Evolutionary conservation across 2,329 filamentous ascomycete genomes (phyloP), one percentile per base, ranked within the genome.

Genomic region (Tolypocladium tropicale): DNA sequence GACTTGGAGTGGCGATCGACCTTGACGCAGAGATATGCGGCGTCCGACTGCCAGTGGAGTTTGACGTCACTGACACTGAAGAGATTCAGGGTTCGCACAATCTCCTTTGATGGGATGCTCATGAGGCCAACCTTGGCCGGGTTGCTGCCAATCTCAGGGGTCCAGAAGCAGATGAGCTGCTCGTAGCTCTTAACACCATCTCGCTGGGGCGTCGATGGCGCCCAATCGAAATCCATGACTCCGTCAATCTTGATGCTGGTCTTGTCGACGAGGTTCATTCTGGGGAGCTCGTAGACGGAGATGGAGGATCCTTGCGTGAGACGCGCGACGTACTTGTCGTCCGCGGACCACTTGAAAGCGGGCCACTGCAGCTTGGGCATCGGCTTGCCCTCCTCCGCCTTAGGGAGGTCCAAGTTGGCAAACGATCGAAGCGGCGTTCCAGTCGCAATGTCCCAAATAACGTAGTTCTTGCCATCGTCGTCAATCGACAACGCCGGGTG

Each of bases 31-130:
- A 99, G 85, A 70, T 96, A 99, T 59, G 88, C 83, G 56, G 86
- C 89, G 60, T 96, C 90, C 4, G 91, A 96, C 76, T 99, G 94
- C 94, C 94, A 99, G 80, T 99, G 94, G 21, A 99, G 83, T 78
- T 97, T 99, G 57, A 89, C 94, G 71, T 99, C 94, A 50, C 90
- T 90, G 57, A 99, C 94, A 70, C 94, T 97, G 83, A 99, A 97
- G 50, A 99, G 83, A 71, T 99, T 99, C 68, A 96, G 83, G 5
- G 93, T 95, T 67, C 94, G 87, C 60, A 99, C 86, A 63, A 96
- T 83, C 74, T 97, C 86, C 78, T 96, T 97, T 58, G 89, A 92
- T 7, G 94, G 94, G 62, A 99, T 84, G 75, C 86, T 92, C 93
- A 99, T 97, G 66, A 99, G 78, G 63, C 88, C 91, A 64, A 99